phyloP scores from a whole-genome alignment of 2,329 filamentous ascomycete species.

The Epichloe gansuensis region DNA sequence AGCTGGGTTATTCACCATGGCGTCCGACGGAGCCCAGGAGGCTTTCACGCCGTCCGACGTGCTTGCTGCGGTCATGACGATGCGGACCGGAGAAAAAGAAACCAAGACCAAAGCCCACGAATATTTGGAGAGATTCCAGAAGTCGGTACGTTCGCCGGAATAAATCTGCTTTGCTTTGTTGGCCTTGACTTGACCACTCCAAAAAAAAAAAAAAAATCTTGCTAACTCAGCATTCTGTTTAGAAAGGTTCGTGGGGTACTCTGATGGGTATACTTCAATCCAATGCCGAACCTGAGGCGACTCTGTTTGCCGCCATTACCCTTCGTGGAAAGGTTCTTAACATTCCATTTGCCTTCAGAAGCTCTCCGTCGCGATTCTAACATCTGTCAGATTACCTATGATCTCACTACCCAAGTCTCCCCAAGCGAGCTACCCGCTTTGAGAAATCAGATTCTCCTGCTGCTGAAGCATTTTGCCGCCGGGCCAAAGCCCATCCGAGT shows the following conservation, averaged over 20 bases:
- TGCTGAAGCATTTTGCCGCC: slow-evolving; percentile 69
- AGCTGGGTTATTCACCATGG: slow-evolving; percentile 38
- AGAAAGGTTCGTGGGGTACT: slow-evolving; percentile 85
- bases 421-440: slow-evolving; percentile 61
- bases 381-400: slow-evolving; percentile 72
- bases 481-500: slow-evolving; percentile 79
- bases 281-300: slow-evolving; percentile 68
- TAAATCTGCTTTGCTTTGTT: neutral
- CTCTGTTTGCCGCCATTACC: slow-evolving; percentile 92
- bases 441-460: slow-evolving; percentile 69
- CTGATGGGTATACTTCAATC: slow-evolving; percentile 81
- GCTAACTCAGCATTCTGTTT: slow-evolving; percentile 7
- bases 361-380: neutral
- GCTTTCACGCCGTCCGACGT: slow-evolving; percentile 66
- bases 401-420: slow-evolving; percentile 75
- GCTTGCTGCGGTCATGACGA: slow-evolving; percentile 77
- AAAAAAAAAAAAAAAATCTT: neutral
- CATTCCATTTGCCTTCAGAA: neutral
- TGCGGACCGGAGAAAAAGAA: slow-evolving; percentile 73
- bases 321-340: slow-evolving; percentile 81
- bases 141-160: slow-evolving; percentile 54
- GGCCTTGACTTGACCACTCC: neutral
- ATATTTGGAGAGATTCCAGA: slow-evolving; percentile 90
- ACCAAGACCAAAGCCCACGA: slow-evolving; percentile 85
- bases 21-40: slow-evolving; percentile 51